A percentile compares a stretch with the other conserved stretches of the same genome.
These are phyloP conservation scores for Clavispora carvajalis DNA, from an alignment of 805 yeast genomes.

Conservation along the genomic window DNA sequence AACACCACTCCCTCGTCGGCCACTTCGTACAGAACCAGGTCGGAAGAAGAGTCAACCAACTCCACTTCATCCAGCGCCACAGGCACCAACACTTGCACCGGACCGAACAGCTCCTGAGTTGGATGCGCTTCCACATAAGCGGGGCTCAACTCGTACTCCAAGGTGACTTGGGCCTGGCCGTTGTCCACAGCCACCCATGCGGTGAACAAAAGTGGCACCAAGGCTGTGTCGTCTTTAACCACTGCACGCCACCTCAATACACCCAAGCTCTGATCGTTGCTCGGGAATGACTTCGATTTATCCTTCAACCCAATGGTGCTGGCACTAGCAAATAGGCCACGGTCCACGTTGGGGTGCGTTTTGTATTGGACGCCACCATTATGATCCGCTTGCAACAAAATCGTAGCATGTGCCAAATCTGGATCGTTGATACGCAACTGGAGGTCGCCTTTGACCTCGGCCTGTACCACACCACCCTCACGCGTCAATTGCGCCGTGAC, in stretches of 20 bases:
- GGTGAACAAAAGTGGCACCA: slow-evolving; percentile 64
- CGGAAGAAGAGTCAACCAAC: slow-evolving; percentile 43
- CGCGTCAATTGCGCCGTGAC: slow-evolving; percentile 73
- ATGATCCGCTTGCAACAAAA: slow-evolving; percentile 47
- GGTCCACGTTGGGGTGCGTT: slow-evolving; percentile 96
- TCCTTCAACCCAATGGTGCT: slow-evolving; percentile 72
- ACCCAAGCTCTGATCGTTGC: slow-evolving; percentile 85
- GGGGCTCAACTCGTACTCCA: slow-evolving; percentile 77
- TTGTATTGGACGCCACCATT: slow-evolving; percentile 65
- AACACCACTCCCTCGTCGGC: slow-evolving; percentile 69
- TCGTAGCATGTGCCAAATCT: slow-evolving; percentile 60
- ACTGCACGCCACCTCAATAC: slow-evolving; percentile 88
- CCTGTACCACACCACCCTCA: slow-evolving; percentile 66
- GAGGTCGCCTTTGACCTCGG: slow-evolving; percentile 86
- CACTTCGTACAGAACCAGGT: slow-evolving; percentile 47
- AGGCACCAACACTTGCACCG: slow-evolving; percentile 60
- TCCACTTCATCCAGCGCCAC: slow-evolving; percentile 51
- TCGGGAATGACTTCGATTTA: slow-evolving; percentile 75
- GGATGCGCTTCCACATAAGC: slow-evolving; percentile 26
- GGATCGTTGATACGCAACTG: slow-evolving; percentile 81
- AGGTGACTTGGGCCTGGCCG: slow-evolving; percentile 64
- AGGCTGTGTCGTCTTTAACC: slow-evolving; percentile 49
- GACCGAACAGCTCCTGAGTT: slow-evolving; percentile 41
- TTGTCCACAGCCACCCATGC: slow-evolving; percentile 77
- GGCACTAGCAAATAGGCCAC: slow-evolving; percentile 53